Evolutionary conservation across 495 filamentous ascomycete genomes (phyloP).

Genomic region (Mycothermus thermophilus): DNA sequence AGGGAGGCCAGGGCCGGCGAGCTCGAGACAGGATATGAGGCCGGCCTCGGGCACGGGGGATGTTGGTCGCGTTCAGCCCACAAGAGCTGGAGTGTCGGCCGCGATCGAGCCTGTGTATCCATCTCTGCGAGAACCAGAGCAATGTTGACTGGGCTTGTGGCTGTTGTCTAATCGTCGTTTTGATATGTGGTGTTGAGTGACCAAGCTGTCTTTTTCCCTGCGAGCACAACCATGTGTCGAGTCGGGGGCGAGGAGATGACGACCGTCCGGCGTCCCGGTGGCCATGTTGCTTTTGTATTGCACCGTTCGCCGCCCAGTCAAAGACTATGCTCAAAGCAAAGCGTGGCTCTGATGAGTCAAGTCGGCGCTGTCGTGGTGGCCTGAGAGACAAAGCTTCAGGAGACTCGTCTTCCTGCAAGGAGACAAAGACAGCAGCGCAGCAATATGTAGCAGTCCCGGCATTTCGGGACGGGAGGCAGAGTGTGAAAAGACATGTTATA

Average conservation of each 20-base stretch:
- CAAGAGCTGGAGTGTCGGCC: constrained; percentile 26
- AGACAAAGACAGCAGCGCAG: constrained; percentile 13
- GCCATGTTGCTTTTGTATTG: constrained; percentile 12
- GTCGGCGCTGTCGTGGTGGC: constrained; percentile 11
- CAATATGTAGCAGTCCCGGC: not conserved
- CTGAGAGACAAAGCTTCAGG: constrained; percentile 19
- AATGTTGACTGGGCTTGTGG: too few relatives aligned
- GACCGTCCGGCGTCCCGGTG: not conserved
- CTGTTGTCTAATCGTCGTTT: too few relatives aligned
- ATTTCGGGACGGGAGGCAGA: not conserved
- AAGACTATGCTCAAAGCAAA: constrained; percentile 9
- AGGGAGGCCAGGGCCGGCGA: constrained; percentile 18
- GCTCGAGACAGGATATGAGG: constrained; percentile 13
- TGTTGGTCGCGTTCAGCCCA: constrained; percentile 18
- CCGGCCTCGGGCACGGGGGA: constrained; percentile 4
- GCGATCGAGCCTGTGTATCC: constrained; percentile 17
- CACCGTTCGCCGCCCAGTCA: constrained; percentile 12
- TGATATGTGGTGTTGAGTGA: too few relatives aligned
- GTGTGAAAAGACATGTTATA: constrained; percentile 3
- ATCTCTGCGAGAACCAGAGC: too few relatives aligned
- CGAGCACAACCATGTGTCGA: too few relatives aligned
- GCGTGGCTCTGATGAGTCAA: constrained; percentile 13
- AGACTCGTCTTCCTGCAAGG: constrained; percentile 1
- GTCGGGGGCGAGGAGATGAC: not conserved
- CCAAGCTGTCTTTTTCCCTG: too few relatives aligned